phyloP scores from a whole-genome alignment of 768 basidiomycete species.

The Lactarius indigo region DNA sequence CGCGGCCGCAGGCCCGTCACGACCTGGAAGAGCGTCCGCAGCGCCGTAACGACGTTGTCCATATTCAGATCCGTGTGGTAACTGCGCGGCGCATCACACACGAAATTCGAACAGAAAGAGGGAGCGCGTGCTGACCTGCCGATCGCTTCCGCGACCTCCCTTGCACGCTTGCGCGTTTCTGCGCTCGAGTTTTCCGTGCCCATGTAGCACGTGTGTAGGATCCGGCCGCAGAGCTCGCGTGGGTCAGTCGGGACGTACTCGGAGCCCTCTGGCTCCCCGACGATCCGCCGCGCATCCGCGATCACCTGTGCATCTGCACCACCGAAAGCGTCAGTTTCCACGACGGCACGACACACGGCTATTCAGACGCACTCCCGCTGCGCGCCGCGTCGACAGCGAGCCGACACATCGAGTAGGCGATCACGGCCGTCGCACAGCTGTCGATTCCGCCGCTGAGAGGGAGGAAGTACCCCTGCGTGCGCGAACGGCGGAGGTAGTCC shows the following conservation, averaged over 20 bases:
- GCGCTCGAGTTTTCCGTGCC: slow-evolving; percentile 92
- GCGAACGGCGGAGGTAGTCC: slow-evolving; percentile 95
- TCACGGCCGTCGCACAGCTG: slow-evolving; percentile 94
- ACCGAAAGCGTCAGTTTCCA: not conserved
- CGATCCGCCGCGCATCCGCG: slow-evolving; percentile 83
- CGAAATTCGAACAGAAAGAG: not conserved
- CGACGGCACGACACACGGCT: no score
- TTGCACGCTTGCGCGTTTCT: slow-evolving; percentile 85
- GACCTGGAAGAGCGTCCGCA: slow-evolving; percentile 76
- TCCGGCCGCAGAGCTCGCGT: slow-evolving; percentile 75
- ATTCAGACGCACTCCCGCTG: slow-evolving; percentile 54
- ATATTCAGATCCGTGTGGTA: slow-evolving; percentile 96
- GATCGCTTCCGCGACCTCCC: slow-evolving; percentile 80
- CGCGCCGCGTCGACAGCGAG: slow-evolving; percentile 78
- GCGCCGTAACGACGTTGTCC: slow-evolving; percentile 84
- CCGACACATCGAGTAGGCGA: slow-evolving; percentile 95
- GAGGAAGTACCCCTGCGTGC: slow-evolving; percentile 92
- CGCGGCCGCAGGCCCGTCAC: slow-evolving; percentile 72
- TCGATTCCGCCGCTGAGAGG: slow-evolving; percentile 97
- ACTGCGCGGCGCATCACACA: slow-evolving; percentile 38
- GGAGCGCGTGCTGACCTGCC: slow-evolving; percentile 83
- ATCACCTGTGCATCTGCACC: slow-evolving; percentile 75
- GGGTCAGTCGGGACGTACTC: slow-evolving; percentile 83
- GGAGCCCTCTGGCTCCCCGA: slow-evolving; percentile 78
- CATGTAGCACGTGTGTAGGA: slow-evolving; percentile 99